phyloP scores from a whole-genome alignment of 768 basidiomycete genomes.

The Hericium coralloides region DNA sequence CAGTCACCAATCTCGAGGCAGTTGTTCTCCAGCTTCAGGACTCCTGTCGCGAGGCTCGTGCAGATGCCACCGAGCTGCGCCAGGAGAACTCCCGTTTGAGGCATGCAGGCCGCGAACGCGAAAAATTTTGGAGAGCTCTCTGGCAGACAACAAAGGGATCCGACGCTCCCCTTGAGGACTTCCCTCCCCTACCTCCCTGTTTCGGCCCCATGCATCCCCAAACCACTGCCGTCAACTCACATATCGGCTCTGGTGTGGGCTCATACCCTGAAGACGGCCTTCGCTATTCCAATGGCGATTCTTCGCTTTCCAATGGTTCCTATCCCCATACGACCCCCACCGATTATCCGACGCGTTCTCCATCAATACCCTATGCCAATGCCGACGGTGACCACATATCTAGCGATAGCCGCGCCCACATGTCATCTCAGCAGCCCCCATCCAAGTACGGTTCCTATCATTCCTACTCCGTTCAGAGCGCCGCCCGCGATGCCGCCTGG shows the following conservation, averaged over 20 bases:
- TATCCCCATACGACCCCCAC: constrained; percentile 33
- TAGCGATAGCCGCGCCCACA: constrained; percentile 15
- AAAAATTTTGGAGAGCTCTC: constrained; percentile 64
- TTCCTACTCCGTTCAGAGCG: constrained; percentile 12
- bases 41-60: constrained; percentile 59
- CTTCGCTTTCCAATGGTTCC: constrained; percentile 31
- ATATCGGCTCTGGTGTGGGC: constrained; percentile 20
- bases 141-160: constrained; percentile 51
- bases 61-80: constrained; percentile 51
- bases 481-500: constrained; percentile 21
- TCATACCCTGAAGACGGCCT: constrained; percentile 36
- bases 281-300: constrained; percentile 40
- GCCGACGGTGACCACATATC: constrained; percentile 25
- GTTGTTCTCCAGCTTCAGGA: constrained; percentile 81
- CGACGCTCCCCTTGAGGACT: constrained; percentile 13
- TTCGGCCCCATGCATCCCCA: constrained; percentile 17
- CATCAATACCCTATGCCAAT: constrained; percentile 31
- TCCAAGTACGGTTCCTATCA: constrained; percentile 46
- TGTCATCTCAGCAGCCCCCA: constrained; percentile 30
- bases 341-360: constrained; percentile 37
- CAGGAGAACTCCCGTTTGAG: constrained; percentile 59
- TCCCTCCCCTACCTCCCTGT: constrained; percentile 13
- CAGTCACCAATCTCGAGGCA: constrained; percentile 78
- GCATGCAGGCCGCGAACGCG: constrained; percentile 60
- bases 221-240: constrained; percentile 18